A percentile compares a stretch with the other conserved stretches of the same genome.
phyloP scores from a whole-genome alignment of 2,329 filamentous ascomycete species.

The Colletotrichum lindemuthianum region DNA sequence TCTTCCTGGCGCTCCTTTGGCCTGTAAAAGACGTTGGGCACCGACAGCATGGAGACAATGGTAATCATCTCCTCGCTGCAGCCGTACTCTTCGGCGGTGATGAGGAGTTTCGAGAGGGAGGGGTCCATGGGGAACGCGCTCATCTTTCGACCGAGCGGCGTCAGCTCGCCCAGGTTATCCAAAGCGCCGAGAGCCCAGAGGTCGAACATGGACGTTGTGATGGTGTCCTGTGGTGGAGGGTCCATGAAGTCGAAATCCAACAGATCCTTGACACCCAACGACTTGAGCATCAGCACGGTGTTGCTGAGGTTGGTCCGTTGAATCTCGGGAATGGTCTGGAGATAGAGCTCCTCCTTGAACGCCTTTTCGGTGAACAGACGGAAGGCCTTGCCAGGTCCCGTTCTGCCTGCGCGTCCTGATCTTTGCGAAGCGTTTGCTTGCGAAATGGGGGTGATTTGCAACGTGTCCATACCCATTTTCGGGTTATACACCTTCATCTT shows the following conservation, averaged over 20 bases:
- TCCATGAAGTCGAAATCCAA: slow-evolving; percentile 99
- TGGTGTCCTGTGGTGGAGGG: slow-evolving; percentile 95
- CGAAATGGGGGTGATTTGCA: slow-evolving; percentile 97
- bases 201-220: slow-evolving; percentile 96
- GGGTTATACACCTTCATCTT: slow-evolving; percentile 99
- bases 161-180: slow-evolving; percentile 93
- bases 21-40: slow-evolving; percentile 95
- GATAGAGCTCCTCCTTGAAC: slow-evolving; percentile 94
- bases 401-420: slow-evolving; percentile 91
- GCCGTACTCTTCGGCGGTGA: slow-evolving; percentile 87
- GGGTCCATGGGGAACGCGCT: slow-evolving; percentile 99
- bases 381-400: slow-evolving; percentile 94
- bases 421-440: slow-evolving; percentile 96
- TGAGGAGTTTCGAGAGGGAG: slow-evolving; percentile 91
- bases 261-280: slow-evolving; percentile 90
- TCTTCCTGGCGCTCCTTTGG: slow-evolving; percentile 97
- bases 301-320: slow-evolving; percentile 96
- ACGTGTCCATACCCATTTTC: slow-evolving; percentile 98
- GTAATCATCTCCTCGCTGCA: slow-evolving; percentile 99
- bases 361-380: slow-evolving; percentile 94
- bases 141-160: slow-evolving; percentile 88
- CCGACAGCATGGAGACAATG: slow-evolving; percentile 97
- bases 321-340: slow-evolving; percentile 97
- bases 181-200: slow-evolving; percentile 95
- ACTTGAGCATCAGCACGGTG: slow-evolving; percentile 93